Base-by-base conservation (phyloP, 495 filamentous ascomycete genomes). In the Neurospora discreta region DNA sequence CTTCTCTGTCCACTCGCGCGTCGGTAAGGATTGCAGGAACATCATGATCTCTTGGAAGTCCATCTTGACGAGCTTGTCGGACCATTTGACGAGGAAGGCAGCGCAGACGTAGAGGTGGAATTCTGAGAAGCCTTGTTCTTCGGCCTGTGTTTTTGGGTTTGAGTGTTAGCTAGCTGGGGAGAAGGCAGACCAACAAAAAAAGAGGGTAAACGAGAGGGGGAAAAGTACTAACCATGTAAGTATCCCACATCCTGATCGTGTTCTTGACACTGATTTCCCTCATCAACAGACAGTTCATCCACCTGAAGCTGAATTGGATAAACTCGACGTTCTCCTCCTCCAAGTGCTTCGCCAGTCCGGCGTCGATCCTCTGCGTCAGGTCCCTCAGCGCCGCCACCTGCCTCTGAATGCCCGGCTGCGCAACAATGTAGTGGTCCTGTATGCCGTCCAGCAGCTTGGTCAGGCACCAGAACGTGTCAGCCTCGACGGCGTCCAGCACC, bases 261-360 rank as follows among this genome's bases (percentile, higher is more conserved):
- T 97, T 98, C 80, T 89, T 92, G 46, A 99, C 93, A 80, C 90
- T 97, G 73, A 99, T 91, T 81, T 99, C 95, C 73, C 95, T 87
- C 95, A 99, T 99, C 75, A 99, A 84, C 73, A 99, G 86, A 77
- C 95, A 99, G 77, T 99, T 99, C 95, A 99, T 98, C 95, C 95
- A 99, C 72, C 95, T 87, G 79, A 99, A 99, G 79, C 93, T 97
- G 78, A 99, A 99, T 78, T 99, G 95, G 80, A 99, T 98, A 76
- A 99, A 99, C 79, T 99, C 96, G 38, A 99, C 93, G 13, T 92
- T 90, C 78, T 98, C 93, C 30, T 86, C 86, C 76, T 96, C 92
- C 20, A 99, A 84, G 77, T 99, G 95, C 73, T 91, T 94, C 15
- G 93, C 92, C 71, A 99, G 86, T 2, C 87, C 84, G 39, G 87